Base-by-base conservation (phyloP, 352 stramenopile genomes). In the Phytophthora ramorum region DNA sequence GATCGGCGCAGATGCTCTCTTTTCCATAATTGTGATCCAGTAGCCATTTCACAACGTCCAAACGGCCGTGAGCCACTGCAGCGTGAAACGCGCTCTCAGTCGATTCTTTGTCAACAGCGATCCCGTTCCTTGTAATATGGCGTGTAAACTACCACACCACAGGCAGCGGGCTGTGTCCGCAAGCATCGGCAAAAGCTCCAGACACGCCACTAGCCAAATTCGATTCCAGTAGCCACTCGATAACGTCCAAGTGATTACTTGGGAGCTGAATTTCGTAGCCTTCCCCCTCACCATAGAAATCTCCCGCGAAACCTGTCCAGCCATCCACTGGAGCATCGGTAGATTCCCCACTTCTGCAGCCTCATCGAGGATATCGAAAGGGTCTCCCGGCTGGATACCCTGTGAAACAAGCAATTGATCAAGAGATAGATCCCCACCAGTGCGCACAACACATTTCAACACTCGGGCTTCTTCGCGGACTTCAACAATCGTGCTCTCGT, bases 101-200 rank as follows among this genome's bases (percentile, higher is more conserved):
- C 12, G 4, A 30, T 30, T 43, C 4, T 55, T 24, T 44, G 26
- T 34, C 10, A 7, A 51, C 17, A 16, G 24, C 14, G 28, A 55
- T 19, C 4, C 7, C 14, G 22, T 40, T 55, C n/a, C 3, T 32
- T 4, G 12, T 7, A 17, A 54, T 22, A 24, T 63, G 12, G 3
- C 54, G 43, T 26, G 43, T 38, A 9, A 63, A 34, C 55, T 43
- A 63, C 55, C 55, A 63, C 19, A 63, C 44, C 24, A 54, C 43
- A 30, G 41, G 30, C 8, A 63, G 22, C 9, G 20, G 32, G 13
- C 55, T 26, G 7, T 48, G 28, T 5, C 30, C 55, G 17, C 55
- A 54, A 19, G 43, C 43, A 19, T 26, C 19, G 4, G 13, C 14
- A 24, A 63, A 63, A 16, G 55, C 43, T 20, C 35, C 32, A 32